These are phyloP conservation scores for Ambrosia trifida DNA, from an alignment of 129 eudicot species.

Conservation along the genomic window DNA sequence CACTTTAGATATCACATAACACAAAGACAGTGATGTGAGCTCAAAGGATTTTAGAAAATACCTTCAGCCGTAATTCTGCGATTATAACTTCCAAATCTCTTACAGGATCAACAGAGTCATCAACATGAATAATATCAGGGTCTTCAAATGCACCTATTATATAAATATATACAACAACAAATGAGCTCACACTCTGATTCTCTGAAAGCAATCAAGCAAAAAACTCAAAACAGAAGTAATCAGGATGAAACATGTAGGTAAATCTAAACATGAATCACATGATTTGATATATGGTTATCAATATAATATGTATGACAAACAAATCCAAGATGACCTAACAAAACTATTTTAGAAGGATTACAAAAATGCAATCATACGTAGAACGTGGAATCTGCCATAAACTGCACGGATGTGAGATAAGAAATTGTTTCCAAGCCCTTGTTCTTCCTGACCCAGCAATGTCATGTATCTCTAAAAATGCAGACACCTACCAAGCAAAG, in stretches of 20 bases:
- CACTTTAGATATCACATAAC: constrained; percentile 8
- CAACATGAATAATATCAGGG: constrained; percentile 93
- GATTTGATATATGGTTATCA: background rate
- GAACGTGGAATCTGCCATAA: constrained; percentile 97
- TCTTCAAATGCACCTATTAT: constrained; percentile 91
- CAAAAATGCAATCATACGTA: constrained; percentile 64
- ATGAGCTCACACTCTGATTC: background rate
- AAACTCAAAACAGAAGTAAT: background rate
- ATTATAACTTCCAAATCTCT: constrained; percentile 83
- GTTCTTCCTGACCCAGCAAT: constrained; percentile 99
- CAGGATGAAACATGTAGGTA: background rate
- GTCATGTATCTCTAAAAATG: constrained; percentile 95
- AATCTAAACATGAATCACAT: background rate
- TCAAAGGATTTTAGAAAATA: constrained; percentile 25
- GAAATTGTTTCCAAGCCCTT: constrained; percentile 97
- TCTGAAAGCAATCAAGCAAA: constrained; percentile 4
- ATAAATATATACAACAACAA: constrained; percentile 17
- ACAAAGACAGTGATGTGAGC: constrained; percentile 9
- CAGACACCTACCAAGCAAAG: constrained; percentile 62
- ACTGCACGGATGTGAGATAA: constrained; percentile 99
- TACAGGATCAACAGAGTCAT: constrained; percentile 90
- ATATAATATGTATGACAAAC: background rate
- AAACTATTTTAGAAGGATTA: background rate
- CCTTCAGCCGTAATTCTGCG: constrained; percentile 88
- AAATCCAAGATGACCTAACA: constrained; percentile 6